Evolutionary conservation across 306 rosid genomes (phyloP).

Genomic region (Luffa acutangula): DNA sequence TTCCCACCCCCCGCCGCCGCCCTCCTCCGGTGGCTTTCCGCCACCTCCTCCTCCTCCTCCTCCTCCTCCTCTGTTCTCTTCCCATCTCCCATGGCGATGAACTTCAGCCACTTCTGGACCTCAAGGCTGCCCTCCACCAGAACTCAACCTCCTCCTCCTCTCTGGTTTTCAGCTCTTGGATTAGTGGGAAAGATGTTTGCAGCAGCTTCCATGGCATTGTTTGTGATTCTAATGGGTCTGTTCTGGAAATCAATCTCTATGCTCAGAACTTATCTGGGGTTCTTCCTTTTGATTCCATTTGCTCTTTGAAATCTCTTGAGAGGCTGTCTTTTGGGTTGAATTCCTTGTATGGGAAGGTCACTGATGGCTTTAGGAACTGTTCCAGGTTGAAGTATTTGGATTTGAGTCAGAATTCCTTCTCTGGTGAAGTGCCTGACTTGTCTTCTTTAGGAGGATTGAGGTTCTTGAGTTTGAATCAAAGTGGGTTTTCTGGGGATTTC

Average conservation of each 20-base stretch:
- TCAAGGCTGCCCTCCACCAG: constrained; percentile 40
- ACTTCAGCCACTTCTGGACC: constrained; percentile 31
- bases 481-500: constrained; percentile 57
- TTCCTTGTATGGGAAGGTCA: constrained; percentile 31
- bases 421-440: constrained; percentile 56
- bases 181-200: constrained; percentile 18
- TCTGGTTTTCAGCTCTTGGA: constrained; percentile 47
- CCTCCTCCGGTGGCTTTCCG: background rate
- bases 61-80: constrained; percentile 19
- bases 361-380: constrained; percentile 45
- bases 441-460: constrained; percentile 32
- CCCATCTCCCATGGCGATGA: constrained; percentile 28
- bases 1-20: background rate
- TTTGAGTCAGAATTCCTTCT: constrained; percentile 51
- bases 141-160: constrained; percentile 22
- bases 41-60: background rate
- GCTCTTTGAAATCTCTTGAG: constrained; percentile 38
- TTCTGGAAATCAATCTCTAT: constrained; percentile 54
- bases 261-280: constrained; percentile 31
- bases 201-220: constrained; percentile 47
- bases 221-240: constrained; percentile 42
- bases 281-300: constrained; percentile 53
- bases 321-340: constrained; percentile 44
- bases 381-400: constrained; percentile 47
- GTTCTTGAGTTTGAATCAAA: constrained; percentile 41